phyloP scores from a whole-genome alignment of 1,139 yeast genomes.

The Pichia sp. region DNA sequence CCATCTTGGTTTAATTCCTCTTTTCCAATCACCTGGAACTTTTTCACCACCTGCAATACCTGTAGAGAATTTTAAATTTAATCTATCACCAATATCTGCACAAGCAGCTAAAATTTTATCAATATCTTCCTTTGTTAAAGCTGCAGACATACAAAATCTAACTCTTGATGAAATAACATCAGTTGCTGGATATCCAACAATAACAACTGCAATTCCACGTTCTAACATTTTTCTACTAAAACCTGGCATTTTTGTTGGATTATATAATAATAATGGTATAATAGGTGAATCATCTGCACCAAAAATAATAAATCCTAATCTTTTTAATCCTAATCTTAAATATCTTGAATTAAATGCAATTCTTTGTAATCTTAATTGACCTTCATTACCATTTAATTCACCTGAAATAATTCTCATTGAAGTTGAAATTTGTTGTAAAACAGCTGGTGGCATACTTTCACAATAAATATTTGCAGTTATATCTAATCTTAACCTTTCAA shows the following conservation, averaged over 20 bases:
- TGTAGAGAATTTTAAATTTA: conserved; percentile 71
- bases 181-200: conserved; percentile 97
- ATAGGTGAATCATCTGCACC: conserved; percentile 98
- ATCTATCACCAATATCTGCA: conserved; percentile 72
- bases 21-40: conserved; percentile 40
- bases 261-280: conserved; percentile 76
- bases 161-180: conserved; percentile 87
- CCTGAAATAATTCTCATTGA: conserved; percentile 78
- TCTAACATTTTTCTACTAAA: conserved; percentile 76
- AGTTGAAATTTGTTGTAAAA: conserved; percentile 78
- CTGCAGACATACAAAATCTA: conserved; percentile 86
- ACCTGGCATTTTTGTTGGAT: conserved; percentile 93
- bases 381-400: conserved; percentile 85
- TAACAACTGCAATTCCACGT: conserved; percentile 83
- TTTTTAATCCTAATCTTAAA: conserved; percentile 80
- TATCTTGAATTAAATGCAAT: conserved; percentile 94
- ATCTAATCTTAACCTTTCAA: conserved; percentile 67
- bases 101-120: conserved; percentile 70
- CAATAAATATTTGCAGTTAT: conserved; percentile 72
- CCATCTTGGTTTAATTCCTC: conserved; percentile 68
- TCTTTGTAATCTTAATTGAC: conserved; percentile 81
- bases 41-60: conserved; percentile 67
- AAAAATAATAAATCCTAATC: conserved; percentile 86
- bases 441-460: conserved; percentile 87
- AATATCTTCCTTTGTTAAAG: conserved; percentile 88